Percentiles rank a stretch among this genome's conserved stretches.
Evolutionary conservation across 1,139 yeast genomes (phyloP).

Genomic region (Pichia sp.): DNA sequence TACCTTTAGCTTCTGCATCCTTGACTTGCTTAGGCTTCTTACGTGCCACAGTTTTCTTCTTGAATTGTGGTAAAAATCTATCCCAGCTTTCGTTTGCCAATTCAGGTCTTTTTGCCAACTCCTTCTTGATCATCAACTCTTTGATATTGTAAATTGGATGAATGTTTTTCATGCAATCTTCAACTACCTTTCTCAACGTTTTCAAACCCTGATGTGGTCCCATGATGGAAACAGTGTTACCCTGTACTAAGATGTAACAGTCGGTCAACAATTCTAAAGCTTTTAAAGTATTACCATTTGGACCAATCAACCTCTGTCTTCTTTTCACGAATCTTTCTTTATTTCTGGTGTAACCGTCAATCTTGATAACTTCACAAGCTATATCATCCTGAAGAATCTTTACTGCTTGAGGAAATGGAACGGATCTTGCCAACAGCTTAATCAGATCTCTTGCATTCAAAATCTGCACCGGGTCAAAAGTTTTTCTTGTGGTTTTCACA

Average conservation of each 20-base stretch:
- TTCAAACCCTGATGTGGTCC: conserved; percentile 94
- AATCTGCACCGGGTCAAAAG: conserved; percentile 91
- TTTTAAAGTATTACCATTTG: conserved; percentile 92
- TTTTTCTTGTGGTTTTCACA: conserved; percentile 90
- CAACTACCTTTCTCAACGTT: conserved; percentile 89
- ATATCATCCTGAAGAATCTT: conserved; percentile 86
- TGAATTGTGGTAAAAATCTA: conserved; percentile 93
- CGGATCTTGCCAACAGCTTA: conserved; percentile 90
- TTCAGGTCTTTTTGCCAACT: conserved; percentile 90
- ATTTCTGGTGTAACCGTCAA: conserved; percentile 82
- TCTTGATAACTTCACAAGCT: conserved; percentile 95
- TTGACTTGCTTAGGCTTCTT: conserved; percentile 70
- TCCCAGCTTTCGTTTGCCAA: conserved; percentile 96
- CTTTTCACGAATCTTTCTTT: conserved; percentile 93
- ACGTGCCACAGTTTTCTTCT: conserved; percentile 92
- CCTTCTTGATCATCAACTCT: conserved; percentile 96
- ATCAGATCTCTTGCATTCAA: conserved; percentile 93
- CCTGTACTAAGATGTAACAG: conserved; percentile 94
- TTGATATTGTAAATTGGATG: conserved; percentile 97
- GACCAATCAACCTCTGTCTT: conserved; percentile 95
- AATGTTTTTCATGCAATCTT: conserved; percentile 93
- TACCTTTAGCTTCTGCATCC: conserved; percentile 38
- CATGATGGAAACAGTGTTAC: conserved; percentile 96
- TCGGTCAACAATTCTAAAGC: conserved; percentile 90
- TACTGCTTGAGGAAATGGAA: conserved; percentile 94